Evolutionary conservation across 768 basidiomycete species (phyloP), one percentile per base, ranked within the genome.

Genomic region (Grammothele lineata): DNA sequence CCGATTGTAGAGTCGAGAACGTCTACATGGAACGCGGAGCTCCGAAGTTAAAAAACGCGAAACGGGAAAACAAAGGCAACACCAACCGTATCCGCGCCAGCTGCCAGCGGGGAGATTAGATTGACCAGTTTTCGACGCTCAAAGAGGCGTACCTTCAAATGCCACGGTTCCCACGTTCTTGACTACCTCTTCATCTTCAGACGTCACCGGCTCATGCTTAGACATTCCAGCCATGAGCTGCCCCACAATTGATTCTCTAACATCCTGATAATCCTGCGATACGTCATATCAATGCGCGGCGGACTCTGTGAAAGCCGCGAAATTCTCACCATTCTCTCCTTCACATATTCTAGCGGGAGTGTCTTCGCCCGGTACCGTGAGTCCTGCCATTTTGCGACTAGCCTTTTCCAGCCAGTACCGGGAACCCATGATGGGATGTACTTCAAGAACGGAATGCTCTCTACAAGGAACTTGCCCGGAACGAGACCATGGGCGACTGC

Each of bases 381-480:
- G 1, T 25, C 40, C 27, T 25, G 33, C 44, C 52, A 50, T 40
- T 14, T 39, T 2, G 26, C 17, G 10, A 49, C 37, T 6, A 45
- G 39, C 50, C 10, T 53, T 54, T 3, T 18, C 5, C 2, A 38
- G 2, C 23, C 19, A 2, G 18, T 12, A 5, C 18, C 18, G 5
- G 59, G 59, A 3, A 60, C 34, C 59, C 59, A 60, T 10, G 46
- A 34, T 4, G 54, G 58, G 2, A 56, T 21, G 17, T 54, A 27
- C n/a, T 36, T 18, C 9, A 59, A 38, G n/a, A 60, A 36, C 5
- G 61, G 61, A 8, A 65, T 11, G 26, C 50, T 44, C 32, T 64
- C 61, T 18, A 64, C 58, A 8, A 57, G 48, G 48, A 56, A 64
- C 0, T 50, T 38, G 1, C 62, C 63, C 6, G 62, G 61, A 11